These are phyloP conservation scores for Populus alba DNA, from an alignment of 345 rosid species.

Conservation along the genomic window DNA sequence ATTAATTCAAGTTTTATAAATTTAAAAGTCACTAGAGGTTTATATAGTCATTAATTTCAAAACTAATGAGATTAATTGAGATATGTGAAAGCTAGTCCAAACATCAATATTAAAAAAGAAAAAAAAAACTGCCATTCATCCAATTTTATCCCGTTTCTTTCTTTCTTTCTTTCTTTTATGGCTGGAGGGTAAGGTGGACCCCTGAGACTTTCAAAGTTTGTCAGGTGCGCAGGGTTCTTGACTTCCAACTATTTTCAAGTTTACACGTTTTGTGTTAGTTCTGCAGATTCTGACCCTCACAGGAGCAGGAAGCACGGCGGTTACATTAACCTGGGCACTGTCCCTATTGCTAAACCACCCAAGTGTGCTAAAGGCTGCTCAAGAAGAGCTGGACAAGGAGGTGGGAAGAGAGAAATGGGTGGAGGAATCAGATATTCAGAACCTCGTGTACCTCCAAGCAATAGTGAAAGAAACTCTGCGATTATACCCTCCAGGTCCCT, in stretches of 20 bases:
- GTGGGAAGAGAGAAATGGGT: conserved; percentile 51
- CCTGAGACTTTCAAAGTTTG: no score
- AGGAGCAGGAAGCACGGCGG: conserved; percentile 52
- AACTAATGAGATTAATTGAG: no score
- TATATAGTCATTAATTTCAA: no score
- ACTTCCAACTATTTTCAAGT: background rate
- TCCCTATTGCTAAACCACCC: conserved; percentile 48
- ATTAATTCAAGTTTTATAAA: no score
- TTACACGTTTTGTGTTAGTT: background rate
- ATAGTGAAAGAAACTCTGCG: conserved; percentile 55
- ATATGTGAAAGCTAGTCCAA: no score
- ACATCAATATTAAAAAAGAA: no score
- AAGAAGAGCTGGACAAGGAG: conserved; percentile 47
- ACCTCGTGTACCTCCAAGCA: conserved; percentile 49
- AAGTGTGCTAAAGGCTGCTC: conserved; percentile 31
- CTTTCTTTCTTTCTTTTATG: no score
- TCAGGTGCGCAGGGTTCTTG: background rate
- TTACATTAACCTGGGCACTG: conserved; percentile 45
- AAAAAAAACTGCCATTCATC: no score
- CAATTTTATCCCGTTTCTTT: no score
- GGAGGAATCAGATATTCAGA: conserved; percentile 50
- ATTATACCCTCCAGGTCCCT: conserved; percentile 32
- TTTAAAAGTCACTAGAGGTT: no score
- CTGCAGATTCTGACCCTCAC: conserved; percentile 33
- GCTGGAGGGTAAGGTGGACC: no score